Base-by-base conservation (phyloP, 2,329 filamentous ascomycete genomes). In the Aaosphaeria pasadenensis region DNA sequence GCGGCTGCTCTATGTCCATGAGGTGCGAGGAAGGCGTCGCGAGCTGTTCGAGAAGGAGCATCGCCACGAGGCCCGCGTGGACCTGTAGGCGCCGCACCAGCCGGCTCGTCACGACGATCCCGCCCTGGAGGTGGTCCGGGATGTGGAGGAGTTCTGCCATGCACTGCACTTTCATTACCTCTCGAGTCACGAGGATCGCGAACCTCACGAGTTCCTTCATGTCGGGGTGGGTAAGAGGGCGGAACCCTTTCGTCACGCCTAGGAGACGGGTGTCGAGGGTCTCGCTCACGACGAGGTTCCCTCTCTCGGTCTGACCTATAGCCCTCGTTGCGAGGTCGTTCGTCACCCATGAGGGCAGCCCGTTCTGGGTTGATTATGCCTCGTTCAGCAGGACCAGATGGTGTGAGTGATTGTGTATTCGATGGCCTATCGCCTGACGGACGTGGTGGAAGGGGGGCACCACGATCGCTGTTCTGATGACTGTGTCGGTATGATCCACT, bases 81-180 rank as follows among this genome's bases (percentile, higher is more conserved):
- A 11, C 79, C 80, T 17, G 75, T 77, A 5, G 81, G 81, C 40
- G 79, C 71, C 35, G 60, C 62, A 29, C 71, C 67, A 43, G 73
- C 71, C 7, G 63, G 54, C n/a, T 68, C 67, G 6, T 71, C 64
- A 28, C 67, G 62, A 30, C 66, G 63, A 47, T 72, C 78, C 52
- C 70, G 71, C 17, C 17, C 17, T 35, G 63, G 69, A 40, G 62
- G 48, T 24, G 58, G 50, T n/a, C 54, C 54, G 4, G 47, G 53
- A n/a, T 52, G 59, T 6, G 51, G 51, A n/a, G 51, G 53, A 4
- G 53, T 53, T 38, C 64, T 49, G 11, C 52, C 54, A 40, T 50
- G 52, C 6, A 47, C 48, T 47, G 59, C 54, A 44, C 67, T 67
- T 44, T 71, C 70, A n/a, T 9, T 36, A 24, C 17, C 17, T 24